phyloP scores from a whole-genome alignment of 768 basidiomycete genomes.

The Mycena rebaudengoi region DNA sequence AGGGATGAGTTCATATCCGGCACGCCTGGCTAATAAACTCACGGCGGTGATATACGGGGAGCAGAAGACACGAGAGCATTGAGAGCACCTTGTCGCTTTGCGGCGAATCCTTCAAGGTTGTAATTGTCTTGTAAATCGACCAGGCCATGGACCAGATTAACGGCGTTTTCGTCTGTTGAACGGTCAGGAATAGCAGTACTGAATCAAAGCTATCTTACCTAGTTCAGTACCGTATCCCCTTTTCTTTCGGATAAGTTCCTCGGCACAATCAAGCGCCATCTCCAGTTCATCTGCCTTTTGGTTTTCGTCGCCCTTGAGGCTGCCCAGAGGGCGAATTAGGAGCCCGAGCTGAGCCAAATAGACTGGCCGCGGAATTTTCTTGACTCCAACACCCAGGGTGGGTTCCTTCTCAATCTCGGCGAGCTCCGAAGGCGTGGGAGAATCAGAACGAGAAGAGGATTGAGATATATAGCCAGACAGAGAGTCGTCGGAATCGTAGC shows the following conservation, averaged over 20 bases:
- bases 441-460: conserved; percentile 73
- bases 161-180: conserved; percentile 84
- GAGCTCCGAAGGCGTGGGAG: conserved; percentile 84
- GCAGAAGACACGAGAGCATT: conserved; percentile 84
- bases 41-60: conserved; percentile 85
- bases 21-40: conserved; percentile 41
- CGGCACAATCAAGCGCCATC: conserved; percentile 81
- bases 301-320: conserved; percentile 58
- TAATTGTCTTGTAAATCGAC: conserved; percentile 84
- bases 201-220: conserved; percentile 55
- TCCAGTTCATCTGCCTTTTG: conserved; percentile 79
- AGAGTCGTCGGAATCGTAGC: conserved; percentile 85
- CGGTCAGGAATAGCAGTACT: neutral
- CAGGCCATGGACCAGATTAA: conserved; percentile 78
- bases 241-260: conserved; percentile 87
- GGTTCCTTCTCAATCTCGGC: conserved; percentile 89
- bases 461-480: conserved; percentile 81
- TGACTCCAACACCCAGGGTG: conserved; percentile 71
- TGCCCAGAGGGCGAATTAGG: conserved; percentile 72
- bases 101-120: conserved; percentile 81
- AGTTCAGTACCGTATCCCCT: conserved; percentile 87
- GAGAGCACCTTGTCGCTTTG: conserved; percentile 77
- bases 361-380: conserved; percentile 83
- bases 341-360: conserved; percentile 88
- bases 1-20: neutral